phyloP scores from a whole-genome alignment of 139 green algal species.

The Chara braunii region DNA sequence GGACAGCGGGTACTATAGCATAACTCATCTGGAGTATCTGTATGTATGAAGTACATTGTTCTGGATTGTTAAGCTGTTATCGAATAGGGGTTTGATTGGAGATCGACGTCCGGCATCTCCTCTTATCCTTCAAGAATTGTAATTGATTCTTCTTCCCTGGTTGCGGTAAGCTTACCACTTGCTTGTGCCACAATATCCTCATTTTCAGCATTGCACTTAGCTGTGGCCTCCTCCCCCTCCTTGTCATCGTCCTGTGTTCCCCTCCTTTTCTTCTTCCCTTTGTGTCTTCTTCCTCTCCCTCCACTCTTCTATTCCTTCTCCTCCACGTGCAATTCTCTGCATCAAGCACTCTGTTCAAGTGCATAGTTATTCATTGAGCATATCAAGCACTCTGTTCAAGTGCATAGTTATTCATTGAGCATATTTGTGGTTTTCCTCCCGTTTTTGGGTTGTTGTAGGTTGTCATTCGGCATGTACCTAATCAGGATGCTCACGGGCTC shows the following conservation, averaged over 20 bases:
- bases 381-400: neutral
- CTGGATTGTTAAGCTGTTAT: no score
- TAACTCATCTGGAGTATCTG: no score
- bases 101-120: no score
- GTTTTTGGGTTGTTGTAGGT: no score
- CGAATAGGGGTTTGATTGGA: no score
- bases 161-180: neutral
- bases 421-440: neutral
- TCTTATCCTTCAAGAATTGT: no score
- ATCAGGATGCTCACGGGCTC: slow-evolving; percentile 56
- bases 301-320: slow-evolving; percentile 4
- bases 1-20: no score
- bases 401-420: slow-evolving; percentile 1
- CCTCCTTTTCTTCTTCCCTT: neutral
- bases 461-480: slow-evolving; percentile 55
- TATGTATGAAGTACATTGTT: no score
- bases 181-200: neutral
- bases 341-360: neutral
- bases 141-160: neutral
- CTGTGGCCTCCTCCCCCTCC: neutral
- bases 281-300: slow-evolving; percentile 4
- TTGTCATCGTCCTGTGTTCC: neutral
- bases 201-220: neutral
- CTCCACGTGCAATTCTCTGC: neutral
- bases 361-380: neutral